Conservation (phyloP, 768 basidiomycete species). For the Albatrellus ellisii region DNA sequence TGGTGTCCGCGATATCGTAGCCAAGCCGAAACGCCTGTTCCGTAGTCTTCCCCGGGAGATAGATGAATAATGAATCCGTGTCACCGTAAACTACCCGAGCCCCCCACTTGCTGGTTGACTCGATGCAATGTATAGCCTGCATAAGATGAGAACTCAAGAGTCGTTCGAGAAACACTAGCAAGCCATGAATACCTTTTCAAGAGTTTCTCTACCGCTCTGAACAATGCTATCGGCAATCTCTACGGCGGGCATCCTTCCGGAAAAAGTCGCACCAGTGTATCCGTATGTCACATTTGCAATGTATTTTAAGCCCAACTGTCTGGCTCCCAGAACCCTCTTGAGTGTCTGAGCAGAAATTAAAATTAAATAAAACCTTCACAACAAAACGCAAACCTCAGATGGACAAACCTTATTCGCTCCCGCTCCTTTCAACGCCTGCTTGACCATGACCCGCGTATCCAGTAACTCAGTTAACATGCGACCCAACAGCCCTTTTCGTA, state of each 20-base stretch:
- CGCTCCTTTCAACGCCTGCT: slow-evolving; percentile 83
- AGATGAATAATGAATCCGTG: slow-evolving; percentile 91
- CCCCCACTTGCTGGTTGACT: slow-evolving; percentile 72
- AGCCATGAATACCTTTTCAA: slow-evolving; percentile 61
- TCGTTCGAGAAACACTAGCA: background rate
- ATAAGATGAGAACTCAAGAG: background rate
- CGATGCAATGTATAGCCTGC: slow-evolving; percentile 75
- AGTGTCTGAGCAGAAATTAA: slow-evolving; percentile 39
- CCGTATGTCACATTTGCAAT: slow-evolving; percentile 95
- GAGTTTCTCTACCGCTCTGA: slow-evolving; percentile 87
- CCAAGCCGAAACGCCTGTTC: slow-evolving; percentile 92
- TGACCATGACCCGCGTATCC: slow-evolving; percentile 96
- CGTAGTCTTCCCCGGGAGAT: slow-evolving; percentile 81
- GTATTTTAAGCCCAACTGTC: slow-evolving; percentile 88
- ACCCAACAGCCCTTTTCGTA: slow-evolving; percentile 74
- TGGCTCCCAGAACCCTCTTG: slow-evolving; percentile 67
- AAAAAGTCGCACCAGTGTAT: slow-evolving; percentile 88
- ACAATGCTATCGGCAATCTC: slow-evolving; percentile 98
- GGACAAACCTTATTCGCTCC: slow-evolving; percentile 56
- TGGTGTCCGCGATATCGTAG: slow-evolving; percentile 78
- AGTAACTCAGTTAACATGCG: slow-evolving; percentile 90
- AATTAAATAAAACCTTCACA: background rate
- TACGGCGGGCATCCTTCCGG: slow-evolving; percentile 95
- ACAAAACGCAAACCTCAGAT: slow-evolving; percentile 5
- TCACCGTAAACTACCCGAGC: slow-evolving; percentile 92